Base-by-base conservation (phyloP, 345 rosid genomes). In the Combretum micranthum region DNA sequence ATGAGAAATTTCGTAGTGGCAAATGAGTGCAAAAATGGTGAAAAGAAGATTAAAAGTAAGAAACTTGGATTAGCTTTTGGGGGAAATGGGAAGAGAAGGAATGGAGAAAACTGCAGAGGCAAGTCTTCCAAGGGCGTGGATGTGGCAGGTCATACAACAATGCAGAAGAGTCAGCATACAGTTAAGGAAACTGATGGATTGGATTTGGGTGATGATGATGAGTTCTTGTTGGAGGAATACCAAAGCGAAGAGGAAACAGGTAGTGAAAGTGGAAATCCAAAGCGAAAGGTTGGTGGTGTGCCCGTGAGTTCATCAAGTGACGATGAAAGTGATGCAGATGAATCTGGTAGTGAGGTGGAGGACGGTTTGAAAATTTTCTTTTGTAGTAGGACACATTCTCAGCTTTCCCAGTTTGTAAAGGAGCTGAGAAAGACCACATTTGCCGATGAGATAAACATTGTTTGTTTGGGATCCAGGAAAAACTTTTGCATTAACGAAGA, bases 371-470 rank as follows among this genome's bases (percentile, higher is more conserved):
- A 80, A 79, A 73, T 92, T 52, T 92, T 76, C 72, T 88, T 88
- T 56, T 88, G 98, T 64, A 92, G 98, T 66, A 75, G 96, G 66
- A 92, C 96, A 3, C 95, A 88, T 75, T 88, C 98, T 7, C 96
- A 92, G 74, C 95, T 92, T 53, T 83, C 93, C 0, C 96, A 92
- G 68, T 92, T 92, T 50, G 61, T 92, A 48, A 81, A 78, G 71
- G 96, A 92, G 77, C 71, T 92, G 57, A 80, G 77, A 25, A 92
- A 84, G 76, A 92, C 96, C 59, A 54, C 42, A 44, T 92, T 88
- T 74, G 64, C 78, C 32, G 26, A 65, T 15, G 64, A 74, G 47
- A 64, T 86, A 59, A 83, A 59, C 23, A 82, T 75, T 71, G 90
- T 86, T 12, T 83, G 81, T 66, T 72, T 88, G 69, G 98, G 89